A percentile compares a stretch with the other conserved stretches of the same genome.
Evolutionary conservation across 805 yeast genomes (phyloP).

Genomic region (Candida ficus): DNA sequence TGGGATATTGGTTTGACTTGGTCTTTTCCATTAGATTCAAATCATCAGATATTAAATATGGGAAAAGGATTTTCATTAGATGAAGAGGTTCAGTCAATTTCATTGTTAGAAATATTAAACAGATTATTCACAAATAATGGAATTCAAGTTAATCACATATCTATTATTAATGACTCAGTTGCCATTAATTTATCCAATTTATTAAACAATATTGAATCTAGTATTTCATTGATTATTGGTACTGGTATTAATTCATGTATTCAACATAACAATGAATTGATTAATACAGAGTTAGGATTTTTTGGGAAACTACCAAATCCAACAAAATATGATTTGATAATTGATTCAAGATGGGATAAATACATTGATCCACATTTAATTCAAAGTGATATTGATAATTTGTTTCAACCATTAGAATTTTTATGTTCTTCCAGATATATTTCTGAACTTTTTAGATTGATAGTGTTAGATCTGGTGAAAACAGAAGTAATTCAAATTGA

Average conservation of each 20-base stretch:
- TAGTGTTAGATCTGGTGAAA: slow-evolving; percentile 28
- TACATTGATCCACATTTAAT: neutral
- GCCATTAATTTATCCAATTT: slow-evolving; percentile 56
- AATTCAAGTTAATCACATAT: slow-evolving; percentile 33
- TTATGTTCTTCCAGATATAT: slow-evolving; percentile 52
- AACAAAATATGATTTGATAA: slow-evolving; percentile 35
- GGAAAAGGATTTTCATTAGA: slow-evolving; percentile 57
- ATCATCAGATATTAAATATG: slow-evolving; percentile 40
- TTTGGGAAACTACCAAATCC: slow-evolving; percentile 40
- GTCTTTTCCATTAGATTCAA: slow-evolving; percentile 49
- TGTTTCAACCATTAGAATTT: slow-evolving; percentile 54
- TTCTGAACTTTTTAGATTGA: slow-evolving; percentile 46
- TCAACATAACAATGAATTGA: slow-evolving; percentile 26
- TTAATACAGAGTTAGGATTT: slow-evolving; percentile 52
- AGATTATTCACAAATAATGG: slow-evolving; percentile 21
- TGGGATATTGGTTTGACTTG: slow-evolving; percentile 43
- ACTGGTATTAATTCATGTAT: slow-evolving; percentile 60
- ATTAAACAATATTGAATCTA: slow-evolving; percentile 25
- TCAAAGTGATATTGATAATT: slow-evolving; percentile 16
- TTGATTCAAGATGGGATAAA: slow-evolving; percentile 29
- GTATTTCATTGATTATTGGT: slow-evolving; percentile 58
- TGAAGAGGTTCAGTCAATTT: slow-evolving; percentile 33
- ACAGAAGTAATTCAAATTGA: neutral
- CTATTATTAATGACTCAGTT: slow-evolving; percentile 59
- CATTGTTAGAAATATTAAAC: slow-evolving; percentile 39